Base-by-base conservation (phyloP, 2,329 filamentous ascomycete species). In the Myriosclerotinia curreyana region DNA sequence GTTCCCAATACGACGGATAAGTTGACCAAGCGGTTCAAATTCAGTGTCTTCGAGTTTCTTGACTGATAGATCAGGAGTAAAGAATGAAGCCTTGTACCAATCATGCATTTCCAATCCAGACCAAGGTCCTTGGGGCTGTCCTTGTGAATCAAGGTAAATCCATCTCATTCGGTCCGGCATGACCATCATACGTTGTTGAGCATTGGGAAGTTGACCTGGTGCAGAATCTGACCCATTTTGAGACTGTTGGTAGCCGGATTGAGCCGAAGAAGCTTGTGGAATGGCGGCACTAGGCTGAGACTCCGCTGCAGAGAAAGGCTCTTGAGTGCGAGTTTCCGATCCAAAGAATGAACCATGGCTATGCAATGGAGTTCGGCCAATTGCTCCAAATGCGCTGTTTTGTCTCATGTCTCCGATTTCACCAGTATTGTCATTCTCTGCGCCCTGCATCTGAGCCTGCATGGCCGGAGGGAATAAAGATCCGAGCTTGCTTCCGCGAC, bases 111-210 rank as follows among this genome's bases (percentile, higher is more conserved):
- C 95, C 58, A 99, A 80, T 1, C 95, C 95, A 48, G 92, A 97
- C 78, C 95, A 99, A 0, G 95, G 95, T 0, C 95, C 95, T 74
- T 99, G 95, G 7, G 92, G 88, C 67, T 91, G 89, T 28, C 92
- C 92, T 74, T 96, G 91, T 6, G 95, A 95, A 74, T 99, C 95
- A 60, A 96, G 87, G 75, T 99, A 99, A 22, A 97, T 94, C 95
- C 95, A 99, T 71, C 94, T 85, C 92, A 99, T 99, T 17, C 96
- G 85, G 76, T 99, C 95, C 2, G 95, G 95, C 95, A 99, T 98
- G 6, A 99, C 94, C 93, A 99, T 98, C 52, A 90, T 93, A 20
- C 92, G 88, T 68, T 89, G 86, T 72, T 91, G 88, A 36, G 85
- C 79, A 55, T 84, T 78, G 36, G 87, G 86, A 56, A 91, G 83